Conservation (phyloP, 1,284 basidiomycete genomes). For the Marasmius sp. region DNA sequence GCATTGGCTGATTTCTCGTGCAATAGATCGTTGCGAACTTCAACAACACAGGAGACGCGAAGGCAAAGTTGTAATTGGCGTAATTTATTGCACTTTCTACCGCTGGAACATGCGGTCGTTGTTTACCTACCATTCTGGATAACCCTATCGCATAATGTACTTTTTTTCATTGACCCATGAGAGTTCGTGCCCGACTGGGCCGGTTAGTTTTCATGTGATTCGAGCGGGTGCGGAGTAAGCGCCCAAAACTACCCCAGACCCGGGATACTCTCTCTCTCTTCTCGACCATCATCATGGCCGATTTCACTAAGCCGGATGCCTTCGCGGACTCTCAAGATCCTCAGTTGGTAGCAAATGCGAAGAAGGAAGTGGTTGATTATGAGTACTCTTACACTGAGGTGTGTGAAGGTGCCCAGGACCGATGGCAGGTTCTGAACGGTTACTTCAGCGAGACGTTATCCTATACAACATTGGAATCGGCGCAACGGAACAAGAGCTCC, state of each 20-base stretch:
- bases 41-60: slow-evolving; percentile 55
- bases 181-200: not conserved
- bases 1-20: not conserved
- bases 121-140: not conserved
- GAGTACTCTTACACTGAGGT: slow-evolving; percentile 76
- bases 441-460: slow-evolving; percentile 80
- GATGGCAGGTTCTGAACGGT: slow-evolving; percentile 1
- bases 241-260: not conserved
- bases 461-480: slow-evolving; percentile 96
- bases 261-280: not conserved
- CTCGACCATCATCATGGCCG: slow-evolving; percentile 26
- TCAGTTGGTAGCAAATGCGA: slow-evolving; percentile 80
- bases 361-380: slow-evolving; percentile 57
- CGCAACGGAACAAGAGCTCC: slow-evolving; percentile 90
- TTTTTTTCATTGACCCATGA: too few species aligned
- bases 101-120: not conserved
- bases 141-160: too few species aligned
- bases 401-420: slow-evolving; percentile 2
- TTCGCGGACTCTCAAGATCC: slow-evolving; percentile 86
- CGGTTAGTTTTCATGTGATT: not conserved
- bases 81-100: not conserved
- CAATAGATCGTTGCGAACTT: slow-evolving; percentile 78
- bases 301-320: slow-evolving; percentile 42
- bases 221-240: not conserved
- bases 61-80: slow-evolving; percentile 46